Percentiles rank a stretch among this genome's conserved stretches.
These are phyloP conservation scores for Colletotrichum tropicale DNA, from an alignment of 2,329 filamentous ascomycete genomes.

Conservation along the genomic window DNA sequence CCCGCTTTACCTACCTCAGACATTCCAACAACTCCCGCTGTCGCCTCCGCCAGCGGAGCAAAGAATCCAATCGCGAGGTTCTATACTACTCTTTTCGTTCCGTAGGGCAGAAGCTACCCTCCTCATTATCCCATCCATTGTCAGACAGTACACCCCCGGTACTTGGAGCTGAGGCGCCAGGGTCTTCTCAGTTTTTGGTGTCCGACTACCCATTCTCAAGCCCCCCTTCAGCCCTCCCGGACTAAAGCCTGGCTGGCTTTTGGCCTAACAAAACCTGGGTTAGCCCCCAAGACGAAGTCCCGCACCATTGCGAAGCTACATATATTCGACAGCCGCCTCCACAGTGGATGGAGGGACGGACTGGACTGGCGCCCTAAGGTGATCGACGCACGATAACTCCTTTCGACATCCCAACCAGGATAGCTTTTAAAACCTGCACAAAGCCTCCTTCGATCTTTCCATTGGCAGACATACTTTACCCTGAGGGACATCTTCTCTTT, in stretches of 20 bases:
- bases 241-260: slow-evolving; percentile 34
- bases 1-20: neutral
- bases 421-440: slow-evolving; percentile 18
- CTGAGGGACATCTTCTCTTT: neutral
- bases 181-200: slow-evolving; percentile 15
- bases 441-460: slow-evolving; percentile 15
- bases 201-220: slow-evolving; percentile 18
- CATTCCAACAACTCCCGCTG: neutral
- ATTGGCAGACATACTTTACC: neutral
- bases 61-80: neutral
- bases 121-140: neutral
- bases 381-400: slow-evolving; percentile 21
- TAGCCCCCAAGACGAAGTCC: slow-evolving; percentile 23
- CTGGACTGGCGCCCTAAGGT: slow-evolving; percentile 14
- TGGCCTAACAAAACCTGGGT: slow-evolving; percentile 33
- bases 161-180: slow-evolving; percentile 20
- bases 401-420: slow-evolving; percentile 17
- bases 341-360: slow-evolving; percentile 6
- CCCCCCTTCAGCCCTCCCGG: slow-evolving; percentile 41
- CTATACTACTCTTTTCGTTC: neutral
- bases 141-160: slow-evolving; percentile 15
- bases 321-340: slow-evolving; percentile 22
- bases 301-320: slow-evolving; percentile 21
- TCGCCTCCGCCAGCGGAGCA: neutral
- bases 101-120: slow-evolving; percentile 9